These are phyloP conservation scores for Bolboschoenoplectus hybrid DNA, from an alignment of 202 grass and related monocot genomes.

Conservation along the genomic window DNA sequence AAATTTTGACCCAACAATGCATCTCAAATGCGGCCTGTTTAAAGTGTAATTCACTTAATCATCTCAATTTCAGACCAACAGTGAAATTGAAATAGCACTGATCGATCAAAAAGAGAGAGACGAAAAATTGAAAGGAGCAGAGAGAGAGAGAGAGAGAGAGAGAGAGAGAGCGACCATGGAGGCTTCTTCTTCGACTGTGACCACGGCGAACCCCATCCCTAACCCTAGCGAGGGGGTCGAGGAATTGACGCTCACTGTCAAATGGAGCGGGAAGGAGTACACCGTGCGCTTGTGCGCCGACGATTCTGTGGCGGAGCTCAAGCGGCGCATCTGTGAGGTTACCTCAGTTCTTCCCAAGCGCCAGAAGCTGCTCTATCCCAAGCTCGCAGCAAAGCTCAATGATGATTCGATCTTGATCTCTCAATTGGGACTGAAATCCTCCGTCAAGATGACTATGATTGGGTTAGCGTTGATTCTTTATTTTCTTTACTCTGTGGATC, in stretches of 20 bases:
- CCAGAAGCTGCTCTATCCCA: slow-evolving; percentile 92
- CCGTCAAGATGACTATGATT: slow-evolving; percentile 83
- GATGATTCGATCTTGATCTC: slow-evolving; percentile 77
- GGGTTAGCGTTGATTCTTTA: slow-evolving; percentile 48
- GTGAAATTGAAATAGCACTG: neutral
- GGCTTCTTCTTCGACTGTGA: slow-evolving; percentile 15
- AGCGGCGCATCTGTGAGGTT: slow-evolving; percentile 89
- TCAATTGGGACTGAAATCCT: slow-evolving; percentile 70
- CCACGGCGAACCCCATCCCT: slow-evolving; percentile 21
- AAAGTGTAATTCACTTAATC: neutral
- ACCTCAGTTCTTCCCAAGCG: slow-evolving; percentile 89
- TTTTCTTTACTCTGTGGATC: neutral
- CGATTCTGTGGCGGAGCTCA: slow-evolving; percentile 87
- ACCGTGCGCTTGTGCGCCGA: slow-evolving; percentile 81
- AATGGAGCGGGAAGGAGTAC: slow-evolving; percentile 81
- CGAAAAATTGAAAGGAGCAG: neutral
- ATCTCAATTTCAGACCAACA: neutral
- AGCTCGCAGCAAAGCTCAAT: slow-evolving; percentile 62
- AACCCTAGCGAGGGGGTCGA: slow-evolving; percentile 52
- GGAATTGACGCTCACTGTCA: slow-evolving; percentile 80
- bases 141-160: neutral
- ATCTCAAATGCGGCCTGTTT: slow-evolving; percentile 9
- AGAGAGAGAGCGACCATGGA: neutral
- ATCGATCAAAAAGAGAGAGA: neutral
- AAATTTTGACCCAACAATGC: neutral